Base-by-base conservation (phyloP, 441 rosid genomes). In the Capsella rubella region DNA sequence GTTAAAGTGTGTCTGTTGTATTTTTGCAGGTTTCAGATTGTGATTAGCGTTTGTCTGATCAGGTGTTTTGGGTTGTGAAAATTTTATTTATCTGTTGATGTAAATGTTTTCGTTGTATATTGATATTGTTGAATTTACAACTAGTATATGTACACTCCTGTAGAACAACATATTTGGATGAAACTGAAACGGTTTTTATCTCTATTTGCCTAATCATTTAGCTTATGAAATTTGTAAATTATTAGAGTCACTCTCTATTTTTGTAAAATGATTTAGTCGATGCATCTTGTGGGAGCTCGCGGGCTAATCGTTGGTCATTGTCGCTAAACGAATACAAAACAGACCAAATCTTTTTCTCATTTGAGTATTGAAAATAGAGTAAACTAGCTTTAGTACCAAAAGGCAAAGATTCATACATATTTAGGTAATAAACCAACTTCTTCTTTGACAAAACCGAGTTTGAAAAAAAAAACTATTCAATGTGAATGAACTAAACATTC, bases 1-100 rank as follows among this genome's bases (percentile, higher is more conserved):
- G 18, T 51, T 18, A 28, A 18, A 18, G 54, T 49, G 55, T 25
- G 69, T 59, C 5, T 61, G 63, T 54, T 62, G 43, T 43, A 34
- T 51, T 76, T 59, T 75, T 62, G 52, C 52, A 60, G 73, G 57
- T 61, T 67, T 75, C 68, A 74, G 71, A 51, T 60, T 67, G 69
- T 75, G 69, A 35, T 74, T 67, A 68, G 74, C 43, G 25, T 32
- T 6, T 8, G 50, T 59, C 53, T 31, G 42, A 68, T 68, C 32
- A 67, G n/a, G 4, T 74, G 73, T 58, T 67, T 59, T 46, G 60
- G 29, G 13, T 40, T 76, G 66, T 69, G 65, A 54, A 75, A 51
- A 3, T 2, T 35, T 69, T 62, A 61, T 62, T 54, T 10, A 62
- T 75, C 52, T 62, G 75, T 75, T 69, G 58, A 55, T 63, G 75